A percentile compares a stretch with the other conserved stretches of the same genome.
These are phyloP conservation scores for Rhytidhysteron rufulum DNA, from an alignment of 2,329 filamentous ascomycete genomes.

Conservation along the genomic window DNA sequence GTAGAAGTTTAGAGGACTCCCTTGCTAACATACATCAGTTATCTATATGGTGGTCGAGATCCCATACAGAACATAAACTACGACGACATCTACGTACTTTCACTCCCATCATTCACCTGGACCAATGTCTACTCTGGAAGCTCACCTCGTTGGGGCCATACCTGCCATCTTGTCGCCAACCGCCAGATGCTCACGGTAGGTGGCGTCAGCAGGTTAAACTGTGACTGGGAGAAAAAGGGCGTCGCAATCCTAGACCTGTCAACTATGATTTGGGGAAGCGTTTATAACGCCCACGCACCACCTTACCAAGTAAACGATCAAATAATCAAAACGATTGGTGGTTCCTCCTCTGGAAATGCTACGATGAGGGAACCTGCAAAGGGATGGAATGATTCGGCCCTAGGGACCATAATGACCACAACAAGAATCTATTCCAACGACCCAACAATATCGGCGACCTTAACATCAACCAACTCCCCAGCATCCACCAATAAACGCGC, in stretches of 20 bases:
- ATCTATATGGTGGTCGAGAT: constrained; percentile 44
- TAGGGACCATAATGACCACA: constrained; percentile 9
- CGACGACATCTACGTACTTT: constrained; percentile 43
- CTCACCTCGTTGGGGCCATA: constrained; percentile 31
- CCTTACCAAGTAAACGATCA: not conserved
- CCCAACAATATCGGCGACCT: constrained; percentile 2
- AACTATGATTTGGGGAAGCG: constrained; percentile 11
- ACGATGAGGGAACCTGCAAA: constrained; percentile 6
- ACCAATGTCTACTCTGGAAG: constrained; percentile 31
- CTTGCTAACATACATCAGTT: constrained; percentile 5
- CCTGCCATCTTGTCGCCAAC: constrained; percentile 28
- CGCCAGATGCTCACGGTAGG: constrained; percentile 38
- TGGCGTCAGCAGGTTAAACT: constrained; percentile 12
- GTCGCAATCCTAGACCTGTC: constrained; percentile 13
- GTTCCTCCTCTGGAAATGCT: constrained; percentile 8
- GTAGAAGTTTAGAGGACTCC: no score
- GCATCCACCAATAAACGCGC: not conserved
- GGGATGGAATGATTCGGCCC: constrained; percentile 6
- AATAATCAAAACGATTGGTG: constrained; percentile 9
- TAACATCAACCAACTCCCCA: not conserved
- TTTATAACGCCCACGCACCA: not conserved
- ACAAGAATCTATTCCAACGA: constrained; percentile 10
- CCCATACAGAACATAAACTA: constrained; percentile 16
- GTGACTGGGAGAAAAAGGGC: constrained; percentile 16
- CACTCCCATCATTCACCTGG: constrained; percentile 42